A percentile compares a stretch with the other conserved stretches of the same genome.
phyloP scores from a whole-genome alignment of 1,139 yeast species.

The Meyerozyma sp. region DNA sequence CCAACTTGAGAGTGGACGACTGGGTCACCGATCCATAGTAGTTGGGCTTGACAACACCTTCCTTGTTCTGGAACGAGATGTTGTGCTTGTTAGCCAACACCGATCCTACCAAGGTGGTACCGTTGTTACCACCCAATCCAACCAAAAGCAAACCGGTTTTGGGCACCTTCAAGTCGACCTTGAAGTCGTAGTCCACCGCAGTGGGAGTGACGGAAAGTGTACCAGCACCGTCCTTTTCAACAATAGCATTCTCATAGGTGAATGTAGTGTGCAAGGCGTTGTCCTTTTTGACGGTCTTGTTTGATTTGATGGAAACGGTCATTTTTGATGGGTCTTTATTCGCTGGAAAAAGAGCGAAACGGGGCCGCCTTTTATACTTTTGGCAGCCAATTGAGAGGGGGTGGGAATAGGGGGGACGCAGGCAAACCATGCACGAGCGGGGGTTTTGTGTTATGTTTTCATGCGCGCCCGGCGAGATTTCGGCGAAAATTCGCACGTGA shows the following conservation, averaged over 20 bases:
- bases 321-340: not conserved
- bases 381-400: not conserved
- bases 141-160: slow-evolving; percentile 87
- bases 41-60: slow-evolving; percentile 75
- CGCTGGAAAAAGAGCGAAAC: not conserved
- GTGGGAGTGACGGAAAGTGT: slow-evolving; percentile 67
- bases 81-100: slow-evolving; percentile 80
- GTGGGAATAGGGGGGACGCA: not conserved
- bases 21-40: slow-evolving; percentile 97
- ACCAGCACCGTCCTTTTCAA: slow-evolving; percentile 48
- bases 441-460: slow-evolving; percentile 1
- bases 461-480: slow-evolving; percentile 19
- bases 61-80: slow-evolving; percentile 75
- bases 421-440: not conserved
- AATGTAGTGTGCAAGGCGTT: slow-evolving; percentile 63
- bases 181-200: slow-evolving; percentile 72
- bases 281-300: slow-evolving; percentile 54
- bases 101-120: slow-evolving; percentile 85
- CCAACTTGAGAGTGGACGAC: slow-evolving; percentile 84
- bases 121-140: slow-evolving; percentile 96
- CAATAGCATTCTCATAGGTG: slow-evolving; percentile 63
- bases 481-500: slow-evolving; percentile 18
- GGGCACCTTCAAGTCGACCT: slow-evolving; percentile 76
- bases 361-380: slow-evolving; percentile 1
- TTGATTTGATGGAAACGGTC: slow-evolving; percentile 53